These are phyloP conservation scores for Coccomyxa subellipsoidea DNA, from an alignment of 163 green algal species.

Conservation along the genomic window DNA sequence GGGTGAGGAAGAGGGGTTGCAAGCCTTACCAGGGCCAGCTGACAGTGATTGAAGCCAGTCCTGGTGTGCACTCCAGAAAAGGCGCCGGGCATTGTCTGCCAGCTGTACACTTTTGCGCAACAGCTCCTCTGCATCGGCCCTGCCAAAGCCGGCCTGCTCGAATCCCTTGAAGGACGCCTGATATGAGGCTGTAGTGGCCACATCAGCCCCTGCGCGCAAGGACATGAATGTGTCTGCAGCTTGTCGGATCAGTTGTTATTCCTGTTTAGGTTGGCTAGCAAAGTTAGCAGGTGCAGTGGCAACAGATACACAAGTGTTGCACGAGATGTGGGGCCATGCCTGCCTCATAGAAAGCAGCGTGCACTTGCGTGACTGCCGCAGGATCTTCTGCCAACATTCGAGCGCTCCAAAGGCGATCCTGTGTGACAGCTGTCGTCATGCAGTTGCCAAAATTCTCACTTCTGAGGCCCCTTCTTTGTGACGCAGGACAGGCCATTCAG, in stretches of 20 bases:
- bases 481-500: too few relatives aligned
- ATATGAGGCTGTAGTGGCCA: constrained; percentile 7
- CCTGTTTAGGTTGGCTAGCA: not conserved
- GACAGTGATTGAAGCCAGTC: not conserved
- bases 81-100: not conserved
- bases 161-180: constrained; percentile 4
- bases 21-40: not conserved
- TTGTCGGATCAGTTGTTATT: not conserved
- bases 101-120: not conserved
- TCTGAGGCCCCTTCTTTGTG: too few relatives aligned
- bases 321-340: not conserved
- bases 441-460: too few relatives aligned
- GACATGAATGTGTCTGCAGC: not conserved
- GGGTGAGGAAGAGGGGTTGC: not conserved
- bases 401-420: constrained; percentile 7
- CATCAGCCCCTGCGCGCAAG: not conserved
- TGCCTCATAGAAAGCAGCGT: not conserved
- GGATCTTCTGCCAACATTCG: not conserved
- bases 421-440: too few relatives aligned
- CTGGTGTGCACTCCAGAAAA: not conserved
- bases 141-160: not conserved
- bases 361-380: not conserved
- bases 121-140: not conserved
- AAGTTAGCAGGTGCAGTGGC: not conserved
- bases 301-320: not conserved